These are phyloP conservation scores for Mortierella sp. DNA, from an alignment of 371 early-diverging fungal species.

Conservation along the genomic window DNA sequence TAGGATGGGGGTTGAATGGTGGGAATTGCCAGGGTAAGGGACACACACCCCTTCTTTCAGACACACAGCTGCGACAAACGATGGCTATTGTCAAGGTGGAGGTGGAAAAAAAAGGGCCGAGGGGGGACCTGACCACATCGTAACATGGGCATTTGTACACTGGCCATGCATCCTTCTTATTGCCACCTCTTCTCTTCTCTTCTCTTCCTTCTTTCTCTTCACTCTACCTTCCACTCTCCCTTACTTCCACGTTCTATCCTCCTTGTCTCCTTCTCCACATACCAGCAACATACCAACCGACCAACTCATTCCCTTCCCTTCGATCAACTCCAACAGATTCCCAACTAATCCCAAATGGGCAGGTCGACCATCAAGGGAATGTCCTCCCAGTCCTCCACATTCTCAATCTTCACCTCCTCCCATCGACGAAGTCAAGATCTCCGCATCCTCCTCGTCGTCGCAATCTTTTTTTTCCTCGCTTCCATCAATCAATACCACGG, in stretches of 20 bases:
- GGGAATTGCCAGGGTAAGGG: not conserved
- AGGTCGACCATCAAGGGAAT: not conserved
- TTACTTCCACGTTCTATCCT: not conserved
- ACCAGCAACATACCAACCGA: not conserved
- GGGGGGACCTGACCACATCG: not conserved
- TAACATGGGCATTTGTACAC: not conserved
- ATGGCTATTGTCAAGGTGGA: not conserved
- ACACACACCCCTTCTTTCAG: not conserved
- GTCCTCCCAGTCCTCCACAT: not conserved
- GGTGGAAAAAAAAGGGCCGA: not conserved
- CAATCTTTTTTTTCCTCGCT: slow-evolving; percentile 40
- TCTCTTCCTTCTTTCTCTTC: no score
- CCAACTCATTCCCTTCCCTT: not conserved
- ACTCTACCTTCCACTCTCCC: not conserved
- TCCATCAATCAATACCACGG: slow-evolving; percentile 22
- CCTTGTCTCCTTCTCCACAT: not conserved
- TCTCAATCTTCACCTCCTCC: slow-evolving; percentile 11
- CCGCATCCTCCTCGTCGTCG: slow-evolving; percentile 24
- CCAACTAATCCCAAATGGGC: not conserved
- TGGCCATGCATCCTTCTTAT: not conserved
- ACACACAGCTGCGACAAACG: not conserved
- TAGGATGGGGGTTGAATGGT: not conserved
- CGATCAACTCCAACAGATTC: not conserved
- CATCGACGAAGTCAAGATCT: slow-evolving; percentile 26
- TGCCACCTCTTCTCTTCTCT: not conserved